Evolutionary conservation across 805 yeast genomes (phyloP), one percentile per base, ranked within the genome.

Genomic region (Ogataea paradorogensis): DNA sequence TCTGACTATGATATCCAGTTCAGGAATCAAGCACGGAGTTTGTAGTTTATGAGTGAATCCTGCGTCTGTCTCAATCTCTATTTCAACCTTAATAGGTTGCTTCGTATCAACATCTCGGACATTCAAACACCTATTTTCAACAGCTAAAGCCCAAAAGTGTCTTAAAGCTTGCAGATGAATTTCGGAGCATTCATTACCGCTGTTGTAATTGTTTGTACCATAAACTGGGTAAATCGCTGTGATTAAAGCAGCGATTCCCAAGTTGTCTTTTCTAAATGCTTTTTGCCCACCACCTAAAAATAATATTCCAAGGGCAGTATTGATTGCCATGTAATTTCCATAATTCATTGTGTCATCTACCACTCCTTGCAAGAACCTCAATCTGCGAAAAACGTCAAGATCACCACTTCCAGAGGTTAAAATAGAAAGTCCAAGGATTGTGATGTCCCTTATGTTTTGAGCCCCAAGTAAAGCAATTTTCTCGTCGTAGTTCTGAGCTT

Each of bases 341-440:
- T 76, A 88, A 8, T 70, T 68, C 31, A 68, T 56, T 10, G 50
- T 43, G 10, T 52, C 52, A 23, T 56, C 60, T 0, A 76, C 71
- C 9, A 73, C 69, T 15, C 83, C 85, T 56, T 85, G 89, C 23
- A 87, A 63, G 18, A 74, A 72, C 43, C 95, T 70, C 30, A 87
- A 66, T 37, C 96, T 70, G 51, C 90, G 71, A 48, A 93, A 74
- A 0, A 81, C 76, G 30, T 79, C 84, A 38, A 90, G 62, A 57
- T 93, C 96, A 1, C 99, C 98, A 11, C 89, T 78, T 1, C 96
- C 96, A 1, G 95, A 90, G 85, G 88, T 84, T 0, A 89, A 72
- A 20, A 87, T 68, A 0, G 96, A 75, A 6, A 76, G 59, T 7
- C 93, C 74, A 5, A 91, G 59, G 1, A 82, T 72, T 10, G 88